Evolutionary conservation across 768 basidiomycete genomes (phyloP), one percentile per base, ranked within the genome.

Genomic region (Mycena galericulata): DNA sequence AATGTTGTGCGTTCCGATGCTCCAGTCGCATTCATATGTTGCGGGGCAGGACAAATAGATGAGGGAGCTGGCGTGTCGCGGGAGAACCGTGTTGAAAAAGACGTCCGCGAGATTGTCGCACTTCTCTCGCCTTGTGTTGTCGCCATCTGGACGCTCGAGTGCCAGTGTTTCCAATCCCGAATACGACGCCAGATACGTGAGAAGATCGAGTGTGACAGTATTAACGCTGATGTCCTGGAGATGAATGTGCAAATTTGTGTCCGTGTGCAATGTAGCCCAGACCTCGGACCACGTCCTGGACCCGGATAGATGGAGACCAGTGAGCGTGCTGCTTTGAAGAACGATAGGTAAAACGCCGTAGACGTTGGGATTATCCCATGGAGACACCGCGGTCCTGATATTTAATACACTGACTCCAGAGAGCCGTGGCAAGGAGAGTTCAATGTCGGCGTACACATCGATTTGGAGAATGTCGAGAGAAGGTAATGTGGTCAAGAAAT

Each of bases 181-280:
- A 14, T 59, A 59, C 15, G 57, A 59, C 43, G 18, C 29, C 18
- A 59, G 26, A 45, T 59, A 59, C 4, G 8, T 10, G 45, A 59
- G 22, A 3, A 59, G 36, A 3, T 22, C 57, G 7, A 30, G 29
- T 5, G 57, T 45, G 29, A 59, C 57, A n/a, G 9, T 26, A 17
- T 22, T 59, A 7, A 27, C 22, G 29, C n/a, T 30, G 29, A 59
- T 45, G 1, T 59, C 57, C 7, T 2, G 29, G 18, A 59, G 57
- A 22, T 59, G 17, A 6, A 57, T 41, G 6, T 24, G n/a, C 40
- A 36, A 26, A 9, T 41, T 24, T 9, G 8, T 9, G 11, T 14
- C 27, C 24, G 40, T 18, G 32, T 22, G 4, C 18, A 59, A 30
- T 20, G 9, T 11, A 3, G 20, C 26, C 57, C 57, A 59, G 45